Evolutionary conservation across 495 filamentous ascomycete genomes (phyloP).

Genomic region (Hypoxylon fuscum): DNA sequence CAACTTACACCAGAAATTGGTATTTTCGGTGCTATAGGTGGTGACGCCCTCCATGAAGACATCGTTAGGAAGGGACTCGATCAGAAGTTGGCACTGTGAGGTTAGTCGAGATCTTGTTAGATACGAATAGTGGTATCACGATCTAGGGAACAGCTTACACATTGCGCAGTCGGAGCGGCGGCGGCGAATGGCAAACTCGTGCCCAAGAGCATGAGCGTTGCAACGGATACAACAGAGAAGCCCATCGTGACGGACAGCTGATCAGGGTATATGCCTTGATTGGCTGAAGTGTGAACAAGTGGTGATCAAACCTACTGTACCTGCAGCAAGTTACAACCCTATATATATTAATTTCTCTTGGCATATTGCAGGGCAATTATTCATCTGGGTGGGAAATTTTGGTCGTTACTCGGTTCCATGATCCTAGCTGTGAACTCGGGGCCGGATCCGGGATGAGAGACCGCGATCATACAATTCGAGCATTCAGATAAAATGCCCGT

Average conservation of each 20-base stretch:
- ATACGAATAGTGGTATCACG: background rate
- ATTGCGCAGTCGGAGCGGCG: conserved; percentile 3
- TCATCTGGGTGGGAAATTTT: no score
- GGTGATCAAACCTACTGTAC: no score
- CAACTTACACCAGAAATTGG: conserved; percentile 2
- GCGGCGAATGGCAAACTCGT: background rate
- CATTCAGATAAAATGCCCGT: no score
- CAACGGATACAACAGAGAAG: conserved; percentile 2
- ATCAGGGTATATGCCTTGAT: no score
- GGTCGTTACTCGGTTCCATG: no score
- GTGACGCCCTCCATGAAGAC: background rate
- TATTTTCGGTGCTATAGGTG: background rate
- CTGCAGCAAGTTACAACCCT: no score
- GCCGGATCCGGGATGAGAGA: no score
- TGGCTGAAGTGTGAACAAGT: no score
- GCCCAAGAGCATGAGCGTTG: background rate
- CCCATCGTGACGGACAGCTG: background rate
- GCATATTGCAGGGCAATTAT: no score
- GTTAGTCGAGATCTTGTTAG: background rate
- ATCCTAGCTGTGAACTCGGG: no score
- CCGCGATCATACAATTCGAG: no score
- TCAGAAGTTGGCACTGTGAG: background rate
- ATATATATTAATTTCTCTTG: no score
- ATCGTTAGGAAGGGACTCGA: background rate
- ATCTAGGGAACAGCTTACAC: background rate